Base-by-base conservation (phyloP, 1,139 yeast genomes). In the Taiozyma sp. region DNA sequence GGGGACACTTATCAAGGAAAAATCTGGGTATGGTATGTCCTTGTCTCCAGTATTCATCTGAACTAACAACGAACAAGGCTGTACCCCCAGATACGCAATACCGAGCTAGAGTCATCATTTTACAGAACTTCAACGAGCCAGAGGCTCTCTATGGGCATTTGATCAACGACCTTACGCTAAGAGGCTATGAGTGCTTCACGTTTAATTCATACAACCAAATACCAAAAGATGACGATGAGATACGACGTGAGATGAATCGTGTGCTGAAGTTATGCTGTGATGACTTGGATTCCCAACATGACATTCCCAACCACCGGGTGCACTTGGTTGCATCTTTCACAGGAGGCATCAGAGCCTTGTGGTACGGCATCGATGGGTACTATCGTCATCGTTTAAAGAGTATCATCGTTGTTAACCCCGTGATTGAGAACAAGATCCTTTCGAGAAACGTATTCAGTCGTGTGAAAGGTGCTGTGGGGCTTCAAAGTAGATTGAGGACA, bases 321-420 rank as follows among this genome's bases (percentile, higher is more conserved):
- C 61, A 57, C 36, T 43, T 59, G 12, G 22, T 59, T n/a, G 60
- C 55, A 1, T 50, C 48, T 23, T 47, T 53, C 36, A 49, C 51
- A 30, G 49, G 50, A 1, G 62, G 54, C 7, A 53, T 57, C 8
- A 50, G 49, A 38, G 41, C 41, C 19, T 10, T 38, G 40, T 13
- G 57, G 57, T 48, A 38, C 24, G 60, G 61, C 4, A 53, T 57
- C 27, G 48, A 54, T 24, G 60, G 61, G 1, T 32, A 42, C 10
- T 52, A 44, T 45, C 52, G 53, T 9, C 47, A 57, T 48, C 38
- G 57, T 16, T 14, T 59, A 4, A 54, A 48, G 28, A 54, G 61
- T n/a, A 48, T 58, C 6, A 47, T 57, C 14, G 45, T 52, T 0
- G 41, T 57, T 3, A 58, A 58, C 36, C 63, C 63, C 5, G 48